phyloP scores from a whole-genome alignment of 306 rosid species.

The Delonix regia region DNA sequence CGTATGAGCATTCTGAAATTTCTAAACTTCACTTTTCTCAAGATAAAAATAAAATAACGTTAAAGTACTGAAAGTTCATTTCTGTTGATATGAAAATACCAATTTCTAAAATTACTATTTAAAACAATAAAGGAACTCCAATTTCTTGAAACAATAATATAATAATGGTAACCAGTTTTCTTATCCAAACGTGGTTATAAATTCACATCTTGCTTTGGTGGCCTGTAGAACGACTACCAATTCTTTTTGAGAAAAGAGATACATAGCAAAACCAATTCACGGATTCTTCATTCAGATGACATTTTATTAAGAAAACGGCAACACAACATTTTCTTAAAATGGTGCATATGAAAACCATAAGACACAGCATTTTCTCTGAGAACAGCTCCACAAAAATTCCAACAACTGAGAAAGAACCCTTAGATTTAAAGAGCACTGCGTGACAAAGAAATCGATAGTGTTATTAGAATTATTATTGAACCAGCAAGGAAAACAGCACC shows the following conservation, averaged over 20 bases:
- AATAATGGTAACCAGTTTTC: not conserved
- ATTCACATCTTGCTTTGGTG: not conserved
- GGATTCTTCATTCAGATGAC: not conserved
- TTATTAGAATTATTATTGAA: conserved; percentile 55
- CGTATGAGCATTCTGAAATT: not conserved
- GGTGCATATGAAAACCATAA: conserved; percentile 22
- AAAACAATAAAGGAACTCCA: not conserved
- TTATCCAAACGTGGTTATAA: not conserved
- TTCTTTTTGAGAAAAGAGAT: not conserved
- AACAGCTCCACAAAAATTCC: conserved; percentile 31
- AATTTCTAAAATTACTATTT: not conserved
- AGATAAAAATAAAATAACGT: not conserved
- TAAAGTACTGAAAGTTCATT: not conserved
- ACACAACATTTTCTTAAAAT: conserved; percentile 33
- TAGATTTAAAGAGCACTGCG: conserved; percentile 19
- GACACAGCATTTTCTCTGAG: conserved; percentile 18
- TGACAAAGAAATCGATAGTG: conserved; percentile 46
- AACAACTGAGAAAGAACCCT: conserved; percentile 31
- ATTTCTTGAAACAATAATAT: not conserved
- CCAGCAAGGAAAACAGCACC: conserved; percentile 44
- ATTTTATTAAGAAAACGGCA: conserved; percentile 28
- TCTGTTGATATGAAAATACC: not conserved
- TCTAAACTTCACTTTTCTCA: not conserved
- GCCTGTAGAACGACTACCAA: not conserved
- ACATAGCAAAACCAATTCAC: not conserved